Base-by-base conservation (phyloP, 495 filamentous ascomycete genomes). In the Penicillium goetzii region DNA sequence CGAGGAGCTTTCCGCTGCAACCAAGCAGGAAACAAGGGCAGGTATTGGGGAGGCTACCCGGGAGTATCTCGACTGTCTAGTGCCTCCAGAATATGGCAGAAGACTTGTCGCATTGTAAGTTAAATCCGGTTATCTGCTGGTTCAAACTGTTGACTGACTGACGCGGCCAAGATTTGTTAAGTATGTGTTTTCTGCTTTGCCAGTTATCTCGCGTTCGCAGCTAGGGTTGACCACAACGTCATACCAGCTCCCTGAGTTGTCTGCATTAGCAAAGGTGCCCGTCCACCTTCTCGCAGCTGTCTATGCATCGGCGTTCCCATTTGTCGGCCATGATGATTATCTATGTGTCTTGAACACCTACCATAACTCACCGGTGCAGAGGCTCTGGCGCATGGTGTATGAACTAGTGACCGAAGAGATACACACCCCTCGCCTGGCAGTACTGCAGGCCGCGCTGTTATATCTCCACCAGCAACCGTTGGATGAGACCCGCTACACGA, bases 381-480 rank as follows among this genome's bases (percentile, higher is more conserved):
- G 62, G 2, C 56, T 78, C 1, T 77, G 74, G 73, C 73, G 76
- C 6, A 69, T 76, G 36, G 68, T 71, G 1, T 73, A 76, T 55
- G 72, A 76, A 55, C 53, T 73, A 19, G 43, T 79, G 28, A 60
- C 64, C 11, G 67, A 77, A 49, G 76, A 79, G 45, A 76, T 75
- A 26, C 75, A 77, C 62, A 72, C 64, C 1, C 76, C 75, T 2
- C 73, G 70, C 11, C 66, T 79, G 1, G 68, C 72, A 7, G 72
- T 75, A 14, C 57, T 79, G 1, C 75, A 77, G 61, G 72, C 76
- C 9, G 73, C 70, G 14, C 47, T 78, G 26, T 63, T 78, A 5
- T 78, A 78, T 55, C 53, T 76, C 8, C 76, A 78, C 38, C 60
- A 66, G 30, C 43, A 60, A 19, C 72, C 74, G 0, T 56, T 62